These are phyloP conservation scores for Imleria badia DNA, from an alignment of 768 basidiomycete species.

Conservation along the genomic window DNA sequence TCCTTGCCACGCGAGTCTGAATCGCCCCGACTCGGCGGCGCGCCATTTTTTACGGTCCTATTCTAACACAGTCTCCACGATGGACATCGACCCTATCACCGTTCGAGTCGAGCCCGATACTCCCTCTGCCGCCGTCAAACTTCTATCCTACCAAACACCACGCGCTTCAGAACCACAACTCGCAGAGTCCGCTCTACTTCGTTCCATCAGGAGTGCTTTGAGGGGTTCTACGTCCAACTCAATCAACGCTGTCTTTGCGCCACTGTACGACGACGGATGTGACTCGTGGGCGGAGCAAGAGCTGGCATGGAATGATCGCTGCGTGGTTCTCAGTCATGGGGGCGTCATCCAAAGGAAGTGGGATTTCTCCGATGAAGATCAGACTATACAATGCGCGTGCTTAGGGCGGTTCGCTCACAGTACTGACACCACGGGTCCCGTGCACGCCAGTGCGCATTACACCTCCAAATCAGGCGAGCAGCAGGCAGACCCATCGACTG, in stretches of 20 bases:
- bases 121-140: slow-evolving; percentile 44
- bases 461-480: slow-evolving; percentile 21
- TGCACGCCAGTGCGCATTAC: slow-evolving; percentile 30
- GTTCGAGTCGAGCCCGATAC: slow-evolving; percentile 44
- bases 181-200: slow-evolving; percentile 44
- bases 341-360: slow-evolving; percentile 71
- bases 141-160: slow-evolving; percentile 36
- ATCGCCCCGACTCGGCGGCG: too few species aligned
- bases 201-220: slow-evolving; percentile 58
- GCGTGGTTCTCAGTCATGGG: slow-evolving; percentile 63
- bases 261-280: slow-evolving; percentile 38
- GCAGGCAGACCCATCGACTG: slow-evolving; percentile 14
- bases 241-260: slow-evolving; percentile 42
- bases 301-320: slow-evolving; percentile 65
- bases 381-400: slow-evolving; percentile 78
- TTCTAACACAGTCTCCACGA: not conserved
- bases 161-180: slow-evolving; percentile 1
- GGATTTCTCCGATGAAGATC: slow-evolving; percentile 69
- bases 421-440: slow-evolving; percentile 26
- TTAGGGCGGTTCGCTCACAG: slow-evolving; percentile 67
- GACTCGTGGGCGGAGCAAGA: slow-evolving; percentile 57
- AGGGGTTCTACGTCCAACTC: slow-evolving; percentile 51
- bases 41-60: too few species aligned
- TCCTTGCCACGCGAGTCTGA: too few species aligned
- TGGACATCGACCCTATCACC: slow-evolving; percentile 21